Evolutionary conservation across 2,329 filamentous ascomycete genomes (phyloP).

Genomic region (Colletotrichum horii): DNA sequence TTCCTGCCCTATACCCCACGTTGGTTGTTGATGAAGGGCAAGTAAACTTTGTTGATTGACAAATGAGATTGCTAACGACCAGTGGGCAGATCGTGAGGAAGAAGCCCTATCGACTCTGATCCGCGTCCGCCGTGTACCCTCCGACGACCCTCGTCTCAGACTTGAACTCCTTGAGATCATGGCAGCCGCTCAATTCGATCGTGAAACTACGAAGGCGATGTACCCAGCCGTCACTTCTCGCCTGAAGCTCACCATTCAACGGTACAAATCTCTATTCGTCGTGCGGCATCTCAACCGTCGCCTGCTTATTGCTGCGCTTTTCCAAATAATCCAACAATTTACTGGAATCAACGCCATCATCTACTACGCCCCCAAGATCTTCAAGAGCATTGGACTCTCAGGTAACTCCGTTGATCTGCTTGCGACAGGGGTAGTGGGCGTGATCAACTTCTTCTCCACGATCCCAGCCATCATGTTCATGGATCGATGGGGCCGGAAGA

Average conservation of each 20-base stretch:
- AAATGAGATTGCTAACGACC: not conserved
- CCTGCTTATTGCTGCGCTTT: conserved; percentile 38
- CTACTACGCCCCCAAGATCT: conserved; percentile 53
- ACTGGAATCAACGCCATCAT: conserved; percentile 42
- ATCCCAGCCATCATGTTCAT: conserved; percentile 43
- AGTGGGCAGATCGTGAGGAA: conserved; percentile 25
- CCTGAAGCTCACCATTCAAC: conserved; percentile 15
- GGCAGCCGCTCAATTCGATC: conserved; percentile 41
- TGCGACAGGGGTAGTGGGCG: conserved; percentile 63
- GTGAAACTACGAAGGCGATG: conserved; percentile 28
- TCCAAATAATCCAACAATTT: conserved; percentile 65
- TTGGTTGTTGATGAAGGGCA: conserved; percentile 33
- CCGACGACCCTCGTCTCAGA: conserved; percentile 31
- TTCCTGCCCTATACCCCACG: conserved; percentile 50
- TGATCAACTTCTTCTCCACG: conserved; percentile 55
- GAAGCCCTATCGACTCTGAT: conserved; percentile 35
- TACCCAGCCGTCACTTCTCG: conserved; percentile 27
- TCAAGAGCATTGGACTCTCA: conserved; percentile 45
- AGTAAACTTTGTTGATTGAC: too few species aligned
- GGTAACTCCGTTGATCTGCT: conserved; percentile 51
- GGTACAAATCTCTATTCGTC: conserved; percentile 32
- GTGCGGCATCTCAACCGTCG: conserved; percentile 41
- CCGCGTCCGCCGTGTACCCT: conserved; percentile 35
- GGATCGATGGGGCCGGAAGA: conserved; percentile 50
- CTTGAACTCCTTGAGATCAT: conserved; percentile 41